Evolutionary conservation across 305 asterid species (phyloP).

Genomic region (Fraxinus sp.): DNA sequence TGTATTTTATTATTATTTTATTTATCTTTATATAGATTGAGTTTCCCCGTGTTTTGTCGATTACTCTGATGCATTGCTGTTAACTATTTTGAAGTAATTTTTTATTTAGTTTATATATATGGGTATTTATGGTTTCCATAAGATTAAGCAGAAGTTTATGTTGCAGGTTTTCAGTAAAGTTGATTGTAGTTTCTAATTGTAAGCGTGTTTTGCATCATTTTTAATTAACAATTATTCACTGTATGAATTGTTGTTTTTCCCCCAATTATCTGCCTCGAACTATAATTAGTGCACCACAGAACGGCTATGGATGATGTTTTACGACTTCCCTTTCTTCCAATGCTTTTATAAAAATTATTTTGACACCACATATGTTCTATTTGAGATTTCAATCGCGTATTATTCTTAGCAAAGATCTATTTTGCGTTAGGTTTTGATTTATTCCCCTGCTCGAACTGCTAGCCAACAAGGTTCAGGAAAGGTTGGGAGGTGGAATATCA

Average conservation of each 20-base stretch:
- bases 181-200: not conserved
- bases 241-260: not conserved
- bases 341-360: not conserved
- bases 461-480: conserved; percentile 95
- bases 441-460: conserved; percentile 89
- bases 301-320: not conserved
- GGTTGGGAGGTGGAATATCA: conserved; percentile 86
- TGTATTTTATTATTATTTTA: not conserved
- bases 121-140: conserved; percentile 6
- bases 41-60: not conserved
- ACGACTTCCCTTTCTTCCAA: not conserved
- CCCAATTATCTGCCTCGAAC: not conserved
- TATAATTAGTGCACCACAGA: not conserved
- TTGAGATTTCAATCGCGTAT: not conserved
- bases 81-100: not conserved
- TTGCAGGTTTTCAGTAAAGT: not conserved
- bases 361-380: not conserved
- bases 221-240: not conserved
- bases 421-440: conserved; percentile 47
- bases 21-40: conserved; percentile 7
- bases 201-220: not conserved
- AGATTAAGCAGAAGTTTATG: conserved; percentile 10
- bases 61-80: not conserved
- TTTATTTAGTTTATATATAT: not conserved
- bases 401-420: not conserved